phyloP scores from a whole-genome alignment of 164 flowering plant genomes.

The Taxillus chinensis region DNA sequence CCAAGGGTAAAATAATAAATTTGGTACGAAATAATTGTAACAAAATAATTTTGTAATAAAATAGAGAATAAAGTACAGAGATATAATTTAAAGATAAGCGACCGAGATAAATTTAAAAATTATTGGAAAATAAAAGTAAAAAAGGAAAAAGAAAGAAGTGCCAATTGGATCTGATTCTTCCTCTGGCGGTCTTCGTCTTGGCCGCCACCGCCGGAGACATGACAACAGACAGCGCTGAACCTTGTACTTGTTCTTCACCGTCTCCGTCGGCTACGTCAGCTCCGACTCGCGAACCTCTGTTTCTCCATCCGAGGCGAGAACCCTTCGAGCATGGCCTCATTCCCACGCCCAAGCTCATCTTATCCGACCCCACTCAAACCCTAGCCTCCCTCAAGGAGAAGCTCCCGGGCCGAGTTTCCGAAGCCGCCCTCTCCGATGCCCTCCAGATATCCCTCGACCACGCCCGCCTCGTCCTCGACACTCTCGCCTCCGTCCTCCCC shows the following conservation, averaged over 20 bases:
- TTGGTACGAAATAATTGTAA: too few relatives aligned
- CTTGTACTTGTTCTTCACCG: constrained; percentile 18
- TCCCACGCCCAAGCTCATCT: constrained; percentile 77
- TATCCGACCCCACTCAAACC: constrained; percentile 60
- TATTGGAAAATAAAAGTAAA: too few relatives aligned
- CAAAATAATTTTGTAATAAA: too few relatives aligned
- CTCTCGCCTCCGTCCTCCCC: constrained; percentile 60
- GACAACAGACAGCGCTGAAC: constrained; percentile 15
- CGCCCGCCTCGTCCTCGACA: constrained; percentile 66
- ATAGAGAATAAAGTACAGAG: too few relatives aligned
- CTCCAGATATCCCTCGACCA: constrained; percentile 71
- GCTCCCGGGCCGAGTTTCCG: constrained; percentile 25
- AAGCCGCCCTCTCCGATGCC: constrained; percentile 33
- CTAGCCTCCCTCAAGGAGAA: constrained; percentile 48
- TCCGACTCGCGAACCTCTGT: constrained; percentile 9
- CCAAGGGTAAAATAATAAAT: too few relatives aligned
- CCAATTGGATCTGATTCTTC: not conserved
- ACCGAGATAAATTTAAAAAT: too few relatives aligned
- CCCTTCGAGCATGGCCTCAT: constrained; percentile 92
- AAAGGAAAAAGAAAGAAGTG: too few relatives aligned
- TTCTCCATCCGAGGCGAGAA: constrained; percentile 54
- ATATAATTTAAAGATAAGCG: too few relatives aligned
- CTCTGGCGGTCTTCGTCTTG: not conserved
- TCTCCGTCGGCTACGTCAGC: constrained; percentile 11
- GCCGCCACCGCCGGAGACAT: constrained; percentile 4